Base-by-base conservation (phyloP, 148 eudicot species). In the Linanthus parryae region DNA sequence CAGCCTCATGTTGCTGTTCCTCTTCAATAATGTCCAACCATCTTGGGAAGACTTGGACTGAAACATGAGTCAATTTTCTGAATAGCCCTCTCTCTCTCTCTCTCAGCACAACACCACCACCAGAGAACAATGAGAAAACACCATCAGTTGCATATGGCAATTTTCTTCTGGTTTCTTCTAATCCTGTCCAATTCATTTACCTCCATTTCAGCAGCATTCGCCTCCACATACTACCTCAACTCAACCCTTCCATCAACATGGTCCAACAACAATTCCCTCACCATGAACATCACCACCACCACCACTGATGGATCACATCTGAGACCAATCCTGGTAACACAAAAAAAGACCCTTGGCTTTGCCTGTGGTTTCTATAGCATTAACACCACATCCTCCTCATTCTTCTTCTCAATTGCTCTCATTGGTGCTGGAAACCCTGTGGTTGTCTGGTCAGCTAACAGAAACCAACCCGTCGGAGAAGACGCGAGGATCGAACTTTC, bases 341-440 rank as follows among this genome's bases (percentile, higher is more conserved):
- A 12, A 12, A 30, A 33, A 29, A 44, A 19, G n/a, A n/a, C n/a
- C 2, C 20, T 57, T 9, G 29, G 61, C 25, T 57, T 57, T 11
- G 61, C 6, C 15, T 57, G n/a, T 6, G 61, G 61, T 8, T 57
- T 57, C 61, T 31, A 44, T 51, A 19, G 51, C 51, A n/a, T n/a
- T n/a, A n/a, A 5, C 0, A 30, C 9, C 24, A 20, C 0, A 18
- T 54, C 46, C 17, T 5, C 7, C 61, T 31, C 20, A 27, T 57
- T 28, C 41, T 12, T 14, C 2, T 44, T 57, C 8, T 45, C 51
- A 7, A 27, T 57, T 3, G 13, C 8, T 2, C 14, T 44, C 2
- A 29, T 57, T 1, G 61, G 61, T 2, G 61, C 40, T 17, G 40
- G 40, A 44, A 57, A 31, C 2, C 51, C 40, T 1, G 13, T 10